phyloP scores from a whole-genome alignment of 441 rosid species.

The Macaranga tanarius region DNA sequence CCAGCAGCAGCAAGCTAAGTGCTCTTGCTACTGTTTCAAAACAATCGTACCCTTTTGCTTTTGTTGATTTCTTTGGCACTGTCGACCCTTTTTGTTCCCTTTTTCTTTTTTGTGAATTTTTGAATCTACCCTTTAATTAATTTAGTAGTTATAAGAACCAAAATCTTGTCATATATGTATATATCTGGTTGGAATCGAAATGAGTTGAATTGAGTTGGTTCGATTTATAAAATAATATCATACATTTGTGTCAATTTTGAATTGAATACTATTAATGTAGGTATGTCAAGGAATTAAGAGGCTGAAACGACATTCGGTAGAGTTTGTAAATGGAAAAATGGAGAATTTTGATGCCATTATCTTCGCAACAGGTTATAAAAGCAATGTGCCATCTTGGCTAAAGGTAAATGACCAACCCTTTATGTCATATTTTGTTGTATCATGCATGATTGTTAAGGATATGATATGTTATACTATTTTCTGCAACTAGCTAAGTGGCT shows the following conservation, averaged over 20 bases:
- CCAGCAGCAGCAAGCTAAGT: neutral
- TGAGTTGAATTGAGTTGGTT: neutral
- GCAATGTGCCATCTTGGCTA: conserved; percentile 81
- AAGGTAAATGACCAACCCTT: conserved; percentile 43
- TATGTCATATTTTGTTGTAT: neutral
- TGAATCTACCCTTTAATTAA: neutral
- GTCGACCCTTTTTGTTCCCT: conserved; percentile 7
- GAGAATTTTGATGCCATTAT: conserved; percentile 74
- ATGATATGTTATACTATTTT: neutral
- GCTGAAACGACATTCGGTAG: conserved; percentile 44
- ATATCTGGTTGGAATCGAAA: neutral
- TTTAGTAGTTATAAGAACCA: neutral
- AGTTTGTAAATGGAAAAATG: conserved; percentile 63
- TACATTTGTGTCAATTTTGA: neutral
- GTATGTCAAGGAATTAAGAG: conserved; percentile 60
- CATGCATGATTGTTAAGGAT: conserved; percentile 15
- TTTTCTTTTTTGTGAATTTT: neutral
- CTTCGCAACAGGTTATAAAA: conserved; percentile 87
- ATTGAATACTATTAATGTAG: conserved; percentile 30
- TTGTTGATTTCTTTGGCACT: conserved; percentile 12
- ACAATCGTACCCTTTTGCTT: conserved; percentile 12
- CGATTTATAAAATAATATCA: neutral
- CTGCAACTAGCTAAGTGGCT: neutral
- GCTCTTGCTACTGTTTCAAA: conserved; percentile 1
- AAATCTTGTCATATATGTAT: neutral